Conservation (phyloP, 352 stramenopile species). For the Globisporangium nunn region DNA sequence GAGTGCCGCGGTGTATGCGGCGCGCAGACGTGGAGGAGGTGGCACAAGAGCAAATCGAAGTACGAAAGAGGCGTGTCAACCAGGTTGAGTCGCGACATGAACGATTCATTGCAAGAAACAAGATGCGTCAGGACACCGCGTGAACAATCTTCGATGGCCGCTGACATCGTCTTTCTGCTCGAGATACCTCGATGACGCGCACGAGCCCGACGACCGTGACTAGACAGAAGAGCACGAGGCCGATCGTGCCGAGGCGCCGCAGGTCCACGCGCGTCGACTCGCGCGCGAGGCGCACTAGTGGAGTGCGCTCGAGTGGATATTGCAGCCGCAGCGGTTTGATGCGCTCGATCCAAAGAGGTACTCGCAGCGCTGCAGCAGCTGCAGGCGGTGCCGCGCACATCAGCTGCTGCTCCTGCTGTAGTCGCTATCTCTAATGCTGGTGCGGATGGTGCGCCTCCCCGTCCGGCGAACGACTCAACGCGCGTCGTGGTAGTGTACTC, state of each 20-base stretch:
- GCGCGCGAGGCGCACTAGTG: background rate
- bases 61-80: too few species aligned
- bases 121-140: too few species aligned
- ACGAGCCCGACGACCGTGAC: slow-evolving; percentile 11
- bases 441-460: background rate
- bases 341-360: slow-evolving; percentile 21
- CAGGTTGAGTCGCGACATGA: too few species aligned
- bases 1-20: too few species aligned
- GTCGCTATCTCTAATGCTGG: too few species aligned
- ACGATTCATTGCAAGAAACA: too few species aligned
- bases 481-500: slow-evolving; percentile 72
- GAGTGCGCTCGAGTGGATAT: slow-evolving; percentile 2
- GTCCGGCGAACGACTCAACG: slow-evolving; percentile 5
- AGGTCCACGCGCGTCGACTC: slow-evolving; percentile 15
- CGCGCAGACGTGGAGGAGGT: too few species aligned
- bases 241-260: slow-evolving; percentile 12
- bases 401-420: background rate
- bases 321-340: background rate
- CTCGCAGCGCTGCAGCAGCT: slow-evolving; percentile 28
- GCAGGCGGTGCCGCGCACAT: background rate
- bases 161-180: too few species aligned
- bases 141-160: too few species aligned
- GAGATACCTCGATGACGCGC: slow-evolving; percentile 7
- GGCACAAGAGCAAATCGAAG: too few species aligned
- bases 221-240: slow-evolving; percentile 16